phyloP scores from a whole-genome alignment of 2,329 filamentous ascomycete species.

The Pseudogymnoascus pannorum region DNA sequence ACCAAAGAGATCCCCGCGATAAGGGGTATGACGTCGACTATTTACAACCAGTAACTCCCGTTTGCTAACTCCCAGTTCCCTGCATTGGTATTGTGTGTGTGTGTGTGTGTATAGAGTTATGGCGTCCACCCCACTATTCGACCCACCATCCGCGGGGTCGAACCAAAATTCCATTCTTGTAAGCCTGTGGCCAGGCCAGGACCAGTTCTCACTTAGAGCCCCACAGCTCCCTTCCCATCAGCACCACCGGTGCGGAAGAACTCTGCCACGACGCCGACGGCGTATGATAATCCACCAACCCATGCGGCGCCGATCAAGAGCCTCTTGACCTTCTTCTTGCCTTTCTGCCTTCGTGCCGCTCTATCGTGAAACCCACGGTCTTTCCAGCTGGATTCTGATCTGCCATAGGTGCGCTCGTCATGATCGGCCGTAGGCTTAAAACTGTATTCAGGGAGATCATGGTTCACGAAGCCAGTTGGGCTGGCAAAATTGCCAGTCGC shows the following conservation, averaged over 20 bases:
- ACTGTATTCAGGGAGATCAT: conserved; percentile 39
- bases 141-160: conserved; percentile 3
- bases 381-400: conserved; percentile 27
- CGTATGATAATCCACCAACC: conserved; percentile 50
- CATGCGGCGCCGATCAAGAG: conserved; percentile 46
- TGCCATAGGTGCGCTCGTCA: conserved; percentile 43
- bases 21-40: conserved; percentile 8
- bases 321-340: conserved; percentile 36
- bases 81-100: conserved; percentile 3
- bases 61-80: not conserved
- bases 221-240: conserved; percentile 33
- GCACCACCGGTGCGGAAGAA: conserved; percentile 44
- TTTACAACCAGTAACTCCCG: not conserved
- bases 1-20: conserved; percentile 5
- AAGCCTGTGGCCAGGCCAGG: not conserved
- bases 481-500: conserved; percentile 53
- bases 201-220: conserved; percentile 18
- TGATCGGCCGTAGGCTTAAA: conserved; percentile 38
- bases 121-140: not conserved
- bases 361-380: conserved; percentile 20
- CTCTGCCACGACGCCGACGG: conserved; percentile 50
- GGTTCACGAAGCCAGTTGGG: conserved; percentile 59
- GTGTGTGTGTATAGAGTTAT: not conserved
- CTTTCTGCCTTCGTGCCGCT: conserved; percentile 30
- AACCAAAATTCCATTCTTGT: not conserved